Evolutionary conservation across 441 rosid genomes (phyloP), one percentile per base, ranked within the genome.

Genomic region (Erodium texanum): DNA sequence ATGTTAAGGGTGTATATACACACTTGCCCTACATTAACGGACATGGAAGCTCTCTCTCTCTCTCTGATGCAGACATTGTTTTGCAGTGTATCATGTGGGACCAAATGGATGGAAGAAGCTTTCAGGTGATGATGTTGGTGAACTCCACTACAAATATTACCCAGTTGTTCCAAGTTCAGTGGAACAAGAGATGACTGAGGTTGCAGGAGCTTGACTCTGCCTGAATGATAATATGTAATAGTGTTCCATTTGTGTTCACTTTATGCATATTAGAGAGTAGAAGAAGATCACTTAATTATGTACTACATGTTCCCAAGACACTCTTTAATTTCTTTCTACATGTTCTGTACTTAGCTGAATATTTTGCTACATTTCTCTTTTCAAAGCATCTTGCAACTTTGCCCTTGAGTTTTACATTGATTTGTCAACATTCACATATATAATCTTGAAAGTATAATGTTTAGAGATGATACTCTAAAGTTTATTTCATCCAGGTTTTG

Each of bases 91-190:
- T 78, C 69, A 92, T 18, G 99, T 92, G 12, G 99, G 98, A 65
- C 90, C 96, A 9, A 69, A 75, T 59, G 98, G 99, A 74, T 95
- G 98, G 99, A 95, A 77, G 82, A 95, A 95, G 79, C 83, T 92
- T 12, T 87, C 99, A 0, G 98, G 98, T 52, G 99, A 95, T 71
- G 99, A 95, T 75, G 99, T 95, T 10, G 97, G 97, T 16, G 99
- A 88, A 74, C 92, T 95, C 62, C 93, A 92, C 75, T 92, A 90
- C 80, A 74, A 79, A 18, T 92, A 95, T 82, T 74, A 86, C 75
- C 97, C 98, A 0, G 92, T 87, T 27, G 59, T 43, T 68, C 84
- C 96, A 45, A 83, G 71, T 68, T 75, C 85, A 0, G 87, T 87
- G 7, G 98, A 95, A 65, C 96, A 90, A 67, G 99, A 92, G 76